Evolutionary conservation across 2,329 filamentous ascomycete species (phyloP), one percentile per base, ranked within the genome.

Genomic region (Colletotrichum scovillei): DNA sequence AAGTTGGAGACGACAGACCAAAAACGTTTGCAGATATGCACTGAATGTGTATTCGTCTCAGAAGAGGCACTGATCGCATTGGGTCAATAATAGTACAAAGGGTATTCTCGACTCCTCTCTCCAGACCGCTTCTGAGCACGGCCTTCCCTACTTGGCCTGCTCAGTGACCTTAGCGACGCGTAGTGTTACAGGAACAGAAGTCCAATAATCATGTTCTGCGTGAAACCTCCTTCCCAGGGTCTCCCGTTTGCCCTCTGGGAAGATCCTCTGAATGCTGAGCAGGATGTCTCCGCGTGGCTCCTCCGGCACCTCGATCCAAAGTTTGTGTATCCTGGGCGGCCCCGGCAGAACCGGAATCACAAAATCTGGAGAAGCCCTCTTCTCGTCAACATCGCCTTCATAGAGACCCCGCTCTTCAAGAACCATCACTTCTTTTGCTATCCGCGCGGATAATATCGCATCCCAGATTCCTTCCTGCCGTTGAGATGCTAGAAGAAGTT

Each of bases 391-490:
- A 35, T 79, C 78, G 35, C 74, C 75, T 11, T 75, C 70, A 24
- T 35, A 22, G 12, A 55, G 14, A 3, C 49, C 62, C 22, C 49
- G 32, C n/a, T 85, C 84, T 58, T 86, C 84, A 14, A 85, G 75
- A 57, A 80, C 76, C 72, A 86, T 78, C 0, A 86, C 78, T 67
- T 83, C 81, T 26, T 75, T 74, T 1, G 81, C 81, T 4, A 86
- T 76, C 19, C 75, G 75, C 0, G 80, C 80, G 2, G 78, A 75
- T 5, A 82, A 65, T 3, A 66, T 76, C 1, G 80, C 70, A 75
- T 86, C 82, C 84, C 85, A 88, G 4, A 86, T 80, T 0, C 83
- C 84, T 75, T 87, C 85, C 24, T 81, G 79, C 55, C 84, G 81
- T 2, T 76, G 74, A 1, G 75, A 69, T 1, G 73, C 72, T 22